A percentile compares a stretch with the other conserved stretches of the same genome.
phyloP scores from a whole-genome alignment of 2,329 filamentous ascomycete genomes.

The Talaromyces sp. region DNA sequence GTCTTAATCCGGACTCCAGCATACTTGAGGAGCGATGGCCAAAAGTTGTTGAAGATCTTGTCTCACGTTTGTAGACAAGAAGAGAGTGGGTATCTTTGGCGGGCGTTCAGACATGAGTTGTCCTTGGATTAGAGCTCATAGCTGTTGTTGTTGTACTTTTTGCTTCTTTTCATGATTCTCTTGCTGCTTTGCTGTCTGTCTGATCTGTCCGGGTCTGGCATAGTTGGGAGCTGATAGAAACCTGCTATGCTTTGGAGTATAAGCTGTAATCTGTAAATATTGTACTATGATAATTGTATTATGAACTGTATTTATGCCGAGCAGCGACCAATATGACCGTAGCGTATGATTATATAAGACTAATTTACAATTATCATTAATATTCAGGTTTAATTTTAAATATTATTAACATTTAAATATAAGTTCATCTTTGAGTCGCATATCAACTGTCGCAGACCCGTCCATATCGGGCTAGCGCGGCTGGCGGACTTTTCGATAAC shows the following conservation, averaged over 20 bases:
- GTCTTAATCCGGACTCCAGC: neutral
- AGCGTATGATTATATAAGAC: neutral
- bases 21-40: neutral
- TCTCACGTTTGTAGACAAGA: neutral
- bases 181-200: neutral
- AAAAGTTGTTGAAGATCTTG: neutral
- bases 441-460: neutral
- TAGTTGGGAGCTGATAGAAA: slow-evolving; percentile 1
- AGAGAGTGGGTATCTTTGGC: neutral
- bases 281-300: neutral
- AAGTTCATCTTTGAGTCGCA: no score
- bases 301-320: neutral
- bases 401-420: no score
- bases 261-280: neutral
- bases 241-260: slow-evolving; percentile 1
- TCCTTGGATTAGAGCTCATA: neutral
- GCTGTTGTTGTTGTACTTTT: neutral
- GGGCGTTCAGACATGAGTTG: neutral
- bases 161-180: neutral
- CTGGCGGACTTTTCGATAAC: neutral
- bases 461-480: neutral
- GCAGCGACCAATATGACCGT: neutral
- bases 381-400: neutral
- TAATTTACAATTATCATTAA: neutral
- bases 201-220: slow-evolving; percentile 1